A percentile compares a stretch with the other conserved stretches of the same genome.
These are phyloP conservation scores for Coemansia interrupta DNA, from an alignment of 192 early-diverging fungal genomes.

Conservation along the genomic window DNA sequence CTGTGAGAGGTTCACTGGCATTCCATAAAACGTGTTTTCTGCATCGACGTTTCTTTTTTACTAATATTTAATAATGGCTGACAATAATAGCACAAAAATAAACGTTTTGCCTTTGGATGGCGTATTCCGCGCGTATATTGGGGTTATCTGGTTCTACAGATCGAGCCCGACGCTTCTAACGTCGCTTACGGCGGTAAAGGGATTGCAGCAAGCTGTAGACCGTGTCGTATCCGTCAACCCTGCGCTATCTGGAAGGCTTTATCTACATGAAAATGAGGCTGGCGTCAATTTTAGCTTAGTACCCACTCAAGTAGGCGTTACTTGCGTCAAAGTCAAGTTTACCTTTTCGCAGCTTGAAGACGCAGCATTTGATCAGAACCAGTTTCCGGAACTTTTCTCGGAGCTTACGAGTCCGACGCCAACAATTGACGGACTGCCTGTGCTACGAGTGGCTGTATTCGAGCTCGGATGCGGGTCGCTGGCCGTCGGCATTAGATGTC, in stretches of 20 bases:
- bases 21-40: too few relatives aligned
- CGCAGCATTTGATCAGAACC: constrained; percentile 19
- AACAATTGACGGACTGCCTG: constrained; percentile 8
- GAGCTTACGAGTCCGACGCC: constrained; percentile 7
- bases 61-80: background rate
- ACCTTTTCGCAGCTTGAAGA: constrained; percentile 5
- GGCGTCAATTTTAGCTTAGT: too few relatives aligned
- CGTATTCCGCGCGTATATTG: constrained; percentile 22
- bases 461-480: constrained; percentile 10
- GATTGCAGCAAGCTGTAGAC: constrained; percentile 14
- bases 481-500: constrained; percentile 8
- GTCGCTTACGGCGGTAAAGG: background rate
- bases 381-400: constrained; percentile 14
- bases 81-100: background rate
- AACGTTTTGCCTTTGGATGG: constrained; percentile 6
- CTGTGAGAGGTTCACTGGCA: too few relatives aligned
- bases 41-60: too few relatives aligned
- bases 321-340: background rate
- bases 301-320: background rate
- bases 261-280: background rate
- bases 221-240: constrained; percentile 7
- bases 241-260: constrained; percentile 11
- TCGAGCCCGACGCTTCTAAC: background rate
- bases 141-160: constrained; percentile 26
- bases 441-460: constrained; percentile 8